Evolutionary conservation across 257 asterid genomes (phyloP).

Genomic region (Solanum bukasovii): DNA sequence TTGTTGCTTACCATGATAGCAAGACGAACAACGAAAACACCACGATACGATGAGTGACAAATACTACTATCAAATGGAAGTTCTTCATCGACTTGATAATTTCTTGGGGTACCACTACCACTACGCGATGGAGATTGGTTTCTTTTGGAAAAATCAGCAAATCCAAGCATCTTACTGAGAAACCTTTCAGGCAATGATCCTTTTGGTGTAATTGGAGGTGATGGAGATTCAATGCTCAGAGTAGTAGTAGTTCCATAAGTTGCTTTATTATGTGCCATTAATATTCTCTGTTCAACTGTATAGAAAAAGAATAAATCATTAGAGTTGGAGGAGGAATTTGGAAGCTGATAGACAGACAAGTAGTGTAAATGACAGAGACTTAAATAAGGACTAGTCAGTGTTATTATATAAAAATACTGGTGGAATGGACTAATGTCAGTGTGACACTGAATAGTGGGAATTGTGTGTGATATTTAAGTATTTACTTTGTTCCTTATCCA

Average conservation of each 20-base stretch:
- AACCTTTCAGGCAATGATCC: constrained; percentile 8
- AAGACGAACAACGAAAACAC: constrained; percentile 86
- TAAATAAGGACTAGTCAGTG: background rate
- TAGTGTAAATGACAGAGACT: background rate
- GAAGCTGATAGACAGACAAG: background rate
- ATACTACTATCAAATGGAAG: constrained; percentile 41
- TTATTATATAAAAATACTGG: background rate
- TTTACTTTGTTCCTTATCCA: constrained; percentile 19
- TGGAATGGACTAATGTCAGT: background rate
- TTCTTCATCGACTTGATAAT: constrained; percentile 47
- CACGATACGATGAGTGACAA: constrained; percentile 63
- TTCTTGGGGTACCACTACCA: constrained; percentile 4
- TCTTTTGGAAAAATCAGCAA: constrained; percentile 14
- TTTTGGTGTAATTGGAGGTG: constrained; percentile 14
- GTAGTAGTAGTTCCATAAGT: background rate
- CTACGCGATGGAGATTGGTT: constrained; percentile 19
- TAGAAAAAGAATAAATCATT: background rate
- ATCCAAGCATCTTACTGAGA: constrained; percentile 13
- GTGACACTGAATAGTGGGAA: constrained; percentile 7
- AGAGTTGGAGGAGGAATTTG: background rate
- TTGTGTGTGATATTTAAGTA: constrained; percentile 19
- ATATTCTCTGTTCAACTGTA: constrained; percentile 1
- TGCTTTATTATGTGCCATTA: constrained; percentile 1
- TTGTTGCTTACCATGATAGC: constrained; percentile 71
- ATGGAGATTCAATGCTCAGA: constrained; percentile 16